Evolutionary conservation across 225 moss, liverwort and hornwort genomes (phyloP), one percentile per base, ranked within the genome.

Genomic region (Pleurozium schreberi): DNA sequence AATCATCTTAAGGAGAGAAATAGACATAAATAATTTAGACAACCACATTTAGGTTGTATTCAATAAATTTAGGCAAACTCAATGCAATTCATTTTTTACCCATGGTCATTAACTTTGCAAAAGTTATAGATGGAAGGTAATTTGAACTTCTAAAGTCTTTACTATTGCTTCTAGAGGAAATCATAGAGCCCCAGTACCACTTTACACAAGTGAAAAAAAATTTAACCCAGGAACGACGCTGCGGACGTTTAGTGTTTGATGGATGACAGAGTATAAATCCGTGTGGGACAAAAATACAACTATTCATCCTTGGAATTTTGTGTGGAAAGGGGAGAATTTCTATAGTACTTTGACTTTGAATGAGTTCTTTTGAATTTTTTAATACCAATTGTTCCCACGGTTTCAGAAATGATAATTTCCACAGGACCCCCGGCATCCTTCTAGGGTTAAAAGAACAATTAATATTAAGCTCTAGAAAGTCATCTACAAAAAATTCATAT

Each of bases 41-140:
- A 71, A 43, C 27, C 5, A 43, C 3, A 71, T 71, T 70, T 43
- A 71, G 16, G 16, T 42, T 43, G 3, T 71, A 71, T 43, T 27
- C 16, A 27, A 71, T 1, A 16, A 0, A 71, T 27, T 71, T 43
- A 25, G 3, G 45, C 17, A 43, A 43, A 5, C 15, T 43, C 0
- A 0, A 10, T 45, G 10, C 0, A 71, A 17, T 71, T 71, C 28
- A 16, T 5, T 71, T 71, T 27, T 71, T 5, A 71, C 5, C 43
- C 3, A 71, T 3, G 1, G 5, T 71, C 27, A 43, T 43, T 43
- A 2, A 9, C 16, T 27, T 1, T 0, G 0, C 26, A 27, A 70
- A 42, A 70, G 5, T 3, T 27, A 71, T 5, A 43, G 1, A 27
- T 27, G 3, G 3, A 43, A 71, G 16, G 27, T 5, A 43, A 27